A percentile compares a stretch with the other conserved stretches of the same genome.
These are phyloP conservation scores for Fusarium heterosporum DNA, from an alignment of 2,329 filamentous ascomycete genomes.

Conservation along the genomic window DNA sequence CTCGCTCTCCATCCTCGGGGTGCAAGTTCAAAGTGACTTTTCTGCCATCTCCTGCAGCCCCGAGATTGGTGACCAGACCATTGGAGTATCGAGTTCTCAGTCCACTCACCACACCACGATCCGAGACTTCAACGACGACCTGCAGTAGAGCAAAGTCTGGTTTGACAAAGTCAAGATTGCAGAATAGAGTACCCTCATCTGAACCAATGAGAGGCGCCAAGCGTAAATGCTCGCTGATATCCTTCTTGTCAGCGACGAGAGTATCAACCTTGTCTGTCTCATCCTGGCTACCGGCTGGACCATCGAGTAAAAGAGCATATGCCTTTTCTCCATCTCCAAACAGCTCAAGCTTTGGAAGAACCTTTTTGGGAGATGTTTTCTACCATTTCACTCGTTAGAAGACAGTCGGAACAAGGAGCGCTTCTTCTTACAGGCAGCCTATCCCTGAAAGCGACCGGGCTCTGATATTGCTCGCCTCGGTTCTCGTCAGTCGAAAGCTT, in stretches of 20 bases:
- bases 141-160: not conserved
- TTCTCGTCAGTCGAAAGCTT: not conserved
- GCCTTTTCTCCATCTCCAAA: not conserved
- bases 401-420: too few relatives aligned
- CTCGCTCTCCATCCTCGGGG: not conserved
- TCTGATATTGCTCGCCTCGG: not conserved
- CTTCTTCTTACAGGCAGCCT: not conserved
- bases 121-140: not conserved
- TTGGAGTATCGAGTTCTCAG: not conserved
- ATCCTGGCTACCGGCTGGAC: not conserved
- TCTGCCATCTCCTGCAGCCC: not conserved
- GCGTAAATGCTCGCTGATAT: not conserved
- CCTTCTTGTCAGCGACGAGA: not conserved
- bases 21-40: not conserved
- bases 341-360: not conserved
- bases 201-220: not conserved
- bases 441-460: not conserved
- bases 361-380: not conserved
- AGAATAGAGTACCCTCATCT: not conserved
- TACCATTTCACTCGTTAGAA: too few relatives aligned
- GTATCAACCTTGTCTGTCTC: not conserved
- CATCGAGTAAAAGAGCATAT: not conserved
- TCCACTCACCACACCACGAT: not conserved
- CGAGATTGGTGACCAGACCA: not conserved
- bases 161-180: slow-evolving; percentile 7